Evolutionary conservation across 2,329 filamentous ascomycete species (phyloP), one percentile per base, ranked within the genome.

Genomic region (Cephalotrichum gorgonifer): DNA sequence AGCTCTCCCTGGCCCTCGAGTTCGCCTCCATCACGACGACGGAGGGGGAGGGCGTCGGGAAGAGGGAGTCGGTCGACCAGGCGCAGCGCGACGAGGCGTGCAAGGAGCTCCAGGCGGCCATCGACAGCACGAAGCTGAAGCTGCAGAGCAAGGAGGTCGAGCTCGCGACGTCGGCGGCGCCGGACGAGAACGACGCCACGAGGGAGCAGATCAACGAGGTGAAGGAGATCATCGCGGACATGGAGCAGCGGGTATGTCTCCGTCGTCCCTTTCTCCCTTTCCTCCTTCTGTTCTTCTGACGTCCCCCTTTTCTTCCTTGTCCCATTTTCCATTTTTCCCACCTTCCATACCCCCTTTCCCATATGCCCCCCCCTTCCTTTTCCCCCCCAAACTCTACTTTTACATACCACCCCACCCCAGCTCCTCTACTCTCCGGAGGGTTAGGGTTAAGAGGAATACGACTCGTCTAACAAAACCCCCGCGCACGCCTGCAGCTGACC

Each of bases 1-100:
- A 96, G 68, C 82, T 98, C 25, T 95, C 91, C 0, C 78, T 98
- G 15, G 93, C 93, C 0, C 77, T 98, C 26, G 93, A 98, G 62
- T 97, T 97, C 57, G 88, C 88, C 4, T 93, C 88, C 0, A 80
- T 93, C 43, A 86, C 83, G 6, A 73, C 78, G 1, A 67, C 73
- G 12, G 76, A 76, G 15, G 74, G 77, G 42, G 68, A 72, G 48
- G 64, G 60, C 22, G 69, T 72, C 3, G 67, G 70, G 20, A 60
- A 61, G 43, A 78, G 68, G 67, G 72, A 68, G 52, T 63, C 68
- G 54, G 64, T 89, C 49, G 84, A 89, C 61, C 82, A 88, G 63
- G 70, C 66, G 14, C 71, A 89, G 59, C 77, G 86, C 45, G 79
- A 83, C 54, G 84, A 90, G 64, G 85, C 85, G 1, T 79, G 79